Base-by-base conservation (phyloP, 768 basidiomycete genomes). In the Suillus americanus region DNA sequence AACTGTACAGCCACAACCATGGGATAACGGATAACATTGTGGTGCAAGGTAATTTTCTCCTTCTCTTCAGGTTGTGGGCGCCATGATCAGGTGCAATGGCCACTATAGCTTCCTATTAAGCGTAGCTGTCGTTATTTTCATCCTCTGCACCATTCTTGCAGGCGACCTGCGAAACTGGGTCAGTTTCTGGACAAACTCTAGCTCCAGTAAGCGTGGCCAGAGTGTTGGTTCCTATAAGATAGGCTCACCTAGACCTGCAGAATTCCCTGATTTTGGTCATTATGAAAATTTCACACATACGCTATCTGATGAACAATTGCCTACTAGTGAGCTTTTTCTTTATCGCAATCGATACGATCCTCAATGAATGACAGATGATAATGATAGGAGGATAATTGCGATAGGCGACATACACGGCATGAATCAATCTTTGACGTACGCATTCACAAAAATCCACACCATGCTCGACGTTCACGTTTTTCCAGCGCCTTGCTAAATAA, bases 371-470 rank as follows among this genome's bases (percentile, higher is more conserved):
- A 13, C 57, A 91, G 91, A 83, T 64, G 79, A 84, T 16, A 74
- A 81, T 3, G 70, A 77, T 33, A 80, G 74, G 66, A 86, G 94
- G 18, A 79, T 90, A 33, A 86, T 98, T 50, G 77, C 94, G 65
- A 79, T 97, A 14, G 96, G 95, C 9, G 96, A 98, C 70, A 82
- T 97, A 8, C 96, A 98, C 80, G 94, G 92, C 54, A 93, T 90
- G 86, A 81, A 84, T 61, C 72, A 81, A 7, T 83, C 88, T 0
- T 76, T 97, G 5, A 79, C 85, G 92, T 94, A 62, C 63, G 89
- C 77, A 14, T 40, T 46, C 14, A 60, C 18, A 20, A n/a, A 25
- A 8, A 37, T 28, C 40, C 25, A 28, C 5, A 63, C 40, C 9
- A 28, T 25, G 45, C 63, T 63, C 70, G 37, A 60, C 62, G n/a